Base-by-base conservation (phyloP, 2,329 filamentous ascomycete genomes). In the Diaporthe sp. region DNA sequence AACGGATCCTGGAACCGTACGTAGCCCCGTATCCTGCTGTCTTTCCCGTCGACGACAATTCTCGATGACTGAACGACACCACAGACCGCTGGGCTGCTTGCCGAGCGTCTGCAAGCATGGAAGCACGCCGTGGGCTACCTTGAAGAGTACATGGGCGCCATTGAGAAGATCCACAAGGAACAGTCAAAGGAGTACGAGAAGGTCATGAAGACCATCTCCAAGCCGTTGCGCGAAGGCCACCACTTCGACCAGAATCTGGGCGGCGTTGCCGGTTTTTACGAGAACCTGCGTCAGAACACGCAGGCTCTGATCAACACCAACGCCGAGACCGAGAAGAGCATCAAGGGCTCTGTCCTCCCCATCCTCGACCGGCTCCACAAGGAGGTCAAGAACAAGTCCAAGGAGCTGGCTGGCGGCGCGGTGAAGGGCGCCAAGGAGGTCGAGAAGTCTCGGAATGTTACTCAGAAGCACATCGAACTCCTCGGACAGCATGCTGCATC, bases 101-200 rank as follows among this genome's bases (percentile, higher is more conserved):
- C 93, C 73, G 95, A 98, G 87, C 92, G 97, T 78, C 89, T 99
- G 77, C 94, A 94, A 81, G 97, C 97, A 63, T 99, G 95, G 95
- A 98, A 98, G 84, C 96, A 98, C 84, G 95, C 96, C 77, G 94
- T 95, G 77, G 94, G 89, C 74, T 96, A 98, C 82, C 89, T 99
- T 65, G 95, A 98, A 85, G 95, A 98, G 71, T 99, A 98, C 84
- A 89, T 98, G 81, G 88, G 87, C 42, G 92, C 94, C 9, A 94
- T 95, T 4, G 95, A 98, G 84, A 98, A 96, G 88, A 89, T 95
- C 75, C 93, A 98, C 82, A 93, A 92, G 82, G 90, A 91, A 15
- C 94, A 98, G 80, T 92, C 95, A 73, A 98, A 98, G 87, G 96
- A 98, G 84, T 98, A 98, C 82, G 96, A 98, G 87, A 96, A 94